phyloP scores from a whole-genome alignment of 495 filamentous ascomycete species.

The Aspergillus saccharolyticus region DNA sequence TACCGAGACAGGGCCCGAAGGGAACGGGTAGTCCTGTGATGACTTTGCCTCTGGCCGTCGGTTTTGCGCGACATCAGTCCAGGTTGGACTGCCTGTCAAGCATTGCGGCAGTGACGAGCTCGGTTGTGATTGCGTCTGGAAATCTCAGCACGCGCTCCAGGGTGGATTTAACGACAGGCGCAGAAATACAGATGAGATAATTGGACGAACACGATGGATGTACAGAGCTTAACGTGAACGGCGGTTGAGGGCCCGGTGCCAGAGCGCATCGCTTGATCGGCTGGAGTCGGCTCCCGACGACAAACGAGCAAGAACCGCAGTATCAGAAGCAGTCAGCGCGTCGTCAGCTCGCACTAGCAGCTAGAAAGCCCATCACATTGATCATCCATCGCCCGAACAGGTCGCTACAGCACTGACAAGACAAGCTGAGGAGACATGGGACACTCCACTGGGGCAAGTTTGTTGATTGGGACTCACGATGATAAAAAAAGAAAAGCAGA shows the following conservation, averaged over 20 bases:
- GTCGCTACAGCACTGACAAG: slow-evolving; percentile 4
- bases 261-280: slow-evolving; percentile 11
- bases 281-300: slow-evolving; percentile 12
- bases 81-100: slow-evolving; percentile 2
- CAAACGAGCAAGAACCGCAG: not conserved
- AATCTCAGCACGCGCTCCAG: slow-evolving; percentile 17
- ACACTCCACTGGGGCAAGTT: not conserved
- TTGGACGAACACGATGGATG: not conserved
- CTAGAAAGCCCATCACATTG: slow-evolving; percentile 9
- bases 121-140: not conserved
- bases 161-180: slow-evolving; percentile 1
- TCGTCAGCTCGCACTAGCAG: slow-evolving; percentile 12
- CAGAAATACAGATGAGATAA: not conserved
- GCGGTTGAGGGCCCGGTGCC: slow-evolving; percentile 4
- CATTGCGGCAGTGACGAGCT: slow-evolving; percentile 7
- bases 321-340: slow-evolving; percentile 6
- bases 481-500: slow-evolving; percentile 2
- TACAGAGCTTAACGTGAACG: not conserved
- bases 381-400: not conserved
- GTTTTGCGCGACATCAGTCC: slow-evolving; percentile 5
- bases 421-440: not conserved
- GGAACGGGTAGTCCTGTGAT: slow-evolving; percentile 1
- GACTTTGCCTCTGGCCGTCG: not conserved
- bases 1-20: slow-evolving; percentile 10
- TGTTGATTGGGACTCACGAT: not conserved